Conservation (phyloP, 768 basidiomycete species). For the Russula compacta region DNA sequence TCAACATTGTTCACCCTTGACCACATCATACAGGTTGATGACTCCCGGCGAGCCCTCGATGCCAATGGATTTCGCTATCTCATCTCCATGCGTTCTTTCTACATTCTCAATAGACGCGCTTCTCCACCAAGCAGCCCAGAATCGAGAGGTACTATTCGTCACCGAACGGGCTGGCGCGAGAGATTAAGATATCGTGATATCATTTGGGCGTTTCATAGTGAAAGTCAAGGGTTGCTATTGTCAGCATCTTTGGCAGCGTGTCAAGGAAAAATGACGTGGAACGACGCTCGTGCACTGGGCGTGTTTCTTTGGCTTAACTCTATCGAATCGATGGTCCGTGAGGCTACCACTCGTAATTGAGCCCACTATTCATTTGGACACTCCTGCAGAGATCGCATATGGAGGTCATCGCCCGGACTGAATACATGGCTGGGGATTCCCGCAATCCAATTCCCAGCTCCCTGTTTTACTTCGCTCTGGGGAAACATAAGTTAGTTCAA, state of each 20-base stretch:
- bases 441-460: slow-evolving; percentile 88
- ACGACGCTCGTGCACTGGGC: slow-evolving; percentile 78
- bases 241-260: slow-evolving; percentile 63
- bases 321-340: slow-evolving; percentile 61
- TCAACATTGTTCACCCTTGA: slow-evolving; percentile 2
- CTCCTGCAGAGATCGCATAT: slow-evolving; percentile 59
- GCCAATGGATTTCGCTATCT: slow-evolving; percentile 89
- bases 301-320: slow-evolving; percentile 84
- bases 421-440: slow-evolving; percentile 80
- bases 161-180: slow-evolving; percentile 50
- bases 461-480: slow-evolving; percentile 89
- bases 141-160: slow-evolving; percentile 34
- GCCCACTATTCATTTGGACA: not conserved
- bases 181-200: slow-evolving; percentile 90
- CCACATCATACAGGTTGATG: slow-evolving; percentile 54
- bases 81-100: slow-evolving; percentile 86
- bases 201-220: slow-evolving; percentile 95
- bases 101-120: slow-evolving; percentile 67
- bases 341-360: not conserved
- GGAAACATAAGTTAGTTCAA: slow-evolving; percentile 86
- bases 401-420: slow-evolving; percentile 84
- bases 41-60: slow-evolving; percentile 85
- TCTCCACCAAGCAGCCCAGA: slow-evolving; percentile 40
- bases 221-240: slow-evolving; percentile 81
- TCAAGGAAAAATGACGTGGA: slow-evolving; percentile 82